Evolutionary conservation across 163 green algal species (phyloP).

Genomic region (Chloroidium sp.): DNA sequence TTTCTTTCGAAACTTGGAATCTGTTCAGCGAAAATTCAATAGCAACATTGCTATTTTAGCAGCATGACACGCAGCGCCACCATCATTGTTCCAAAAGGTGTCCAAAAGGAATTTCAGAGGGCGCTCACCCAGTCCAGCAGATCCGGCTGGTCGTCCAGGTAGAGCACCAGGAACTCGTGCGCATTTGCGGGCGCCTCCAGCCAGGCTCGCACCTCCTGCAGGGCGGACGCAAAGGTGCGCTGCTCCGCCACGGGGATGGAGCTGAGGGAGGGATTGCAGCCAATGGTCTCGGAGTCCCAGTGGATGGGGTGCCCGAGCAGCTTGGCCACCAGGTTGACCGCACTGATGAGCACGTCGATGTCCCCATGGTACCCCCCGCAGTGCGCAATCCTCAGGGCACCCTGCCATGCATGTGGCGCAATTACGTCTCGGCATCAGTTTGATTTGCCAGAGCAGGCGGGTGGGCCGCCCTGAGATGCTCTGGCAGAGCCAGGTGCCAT

Average conservation of each 20-base stretch:
- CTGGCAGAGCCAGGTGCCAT: no score
- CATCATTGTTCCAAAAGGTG: no score
- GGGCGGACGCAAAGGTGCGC: conserved; percentile 30
- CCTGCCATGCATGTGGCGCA: conserved; percentile 12
- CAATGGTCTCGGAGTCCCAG: conserved; percentile 76
- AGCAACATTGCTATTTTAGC: no score
- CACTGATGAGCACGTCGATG: conserved; percentile 36
- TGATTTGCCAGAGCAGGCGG: no score
- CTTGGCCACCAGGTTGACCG: conserved; percentile 41
- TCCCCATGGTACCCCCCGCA: conserved; percentile 59
- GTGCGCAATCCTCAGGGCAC: conserved; percentile 57
- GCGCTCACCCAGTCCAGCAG: conserved; percentile 34
- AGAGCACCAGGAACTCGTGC: conserved; percentile 47
- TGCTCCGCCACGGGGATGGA: conserved; percentile 54
- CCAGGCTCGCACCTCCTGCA: conserved; percentile 48
- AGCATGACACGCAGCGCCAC: no score
- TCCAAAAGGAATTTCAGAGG: no score
- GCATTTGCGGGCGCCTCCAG: conserved; percentile 28
- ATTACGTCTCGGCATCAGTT: no score
- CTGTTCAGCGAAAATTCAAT: no score
- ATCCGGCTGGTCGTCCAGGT: conserved; percentile 52
- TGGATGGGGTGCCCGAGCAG: conserved; percentile 39
- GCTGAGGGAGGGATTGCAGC: conserved; percentile 54
- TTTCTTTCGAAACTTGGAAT: no score
- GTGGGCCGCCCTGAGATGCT: no score